Evolutionary conservation across 352 stramenopile species (phyloP).

Genomic region (Pythium rishiriense): DNA sequence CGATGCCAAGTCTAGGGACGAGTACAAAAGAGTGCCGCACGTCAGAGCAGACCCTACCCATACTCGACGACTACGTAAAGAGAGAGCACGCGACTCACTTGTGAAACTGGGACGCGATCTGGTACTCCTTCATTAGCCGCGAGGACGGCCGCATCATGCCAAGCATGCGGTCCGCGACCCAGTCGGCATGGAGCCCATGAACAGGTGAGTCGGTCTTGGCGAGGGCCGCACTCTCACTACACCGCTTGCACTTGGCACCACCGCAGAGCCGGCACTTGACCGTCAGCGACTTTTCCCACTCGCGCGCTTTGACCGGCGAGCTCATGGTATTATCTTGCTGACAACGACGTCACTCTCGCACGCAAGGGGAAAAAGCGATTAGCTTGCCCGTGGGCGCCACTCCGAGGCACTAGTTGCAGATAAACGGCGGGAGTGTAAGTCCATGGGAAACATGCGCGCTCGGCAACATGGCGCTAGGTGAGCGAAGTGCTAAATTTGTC

Average conservation of each 20-base stretch:
- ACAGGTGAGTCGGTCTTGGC: slow-evolving; percentile 75
- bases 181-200: slow-evolving; percentile 83
- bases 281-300: slow-evolving; percentile 83
- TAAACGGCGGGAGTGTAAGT: too few relatives aligned
- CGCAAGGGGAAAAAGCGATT: too few relatives aligned
- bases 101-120: slow-evolving; percentile 79
- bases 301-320: slow-evolving; percentile 70
- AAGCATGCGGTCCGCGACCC: slow-evolving; percentile 83
- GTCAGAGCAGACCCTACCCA: background rate
- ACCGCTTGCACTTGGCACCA: slow-evolving; percentile 85
- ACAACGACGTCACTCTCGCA: background rate
- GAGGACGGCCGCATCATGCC: slow-evolving; percentile 90
- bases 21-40: background rate
- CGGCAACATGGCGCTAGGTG: too few relatives aligned
- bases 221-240: slow-evolving; percentile 74
- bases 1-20: slow-evolving; percentile 62
- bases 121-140: slow-evolving; percentile 78
- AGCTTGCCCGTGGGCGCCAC: too few relatives aligned
- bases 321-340: slow-evolving; percentile 35
- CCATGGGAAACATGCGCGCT: too few relatives aligned
- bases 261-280: slow-evolving; percentile 87
- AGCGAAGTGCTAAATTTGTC: background rate
- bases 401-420: too few relatives aligned
- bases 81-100: slow-evolving; percentile 61
- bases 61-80: background rate